These are phyloP conservation scores for Hortiboletus flavorubellus DNA, from an alignment of 768 basidiomycete genomes.

Conservation along the genomic window DNA sequence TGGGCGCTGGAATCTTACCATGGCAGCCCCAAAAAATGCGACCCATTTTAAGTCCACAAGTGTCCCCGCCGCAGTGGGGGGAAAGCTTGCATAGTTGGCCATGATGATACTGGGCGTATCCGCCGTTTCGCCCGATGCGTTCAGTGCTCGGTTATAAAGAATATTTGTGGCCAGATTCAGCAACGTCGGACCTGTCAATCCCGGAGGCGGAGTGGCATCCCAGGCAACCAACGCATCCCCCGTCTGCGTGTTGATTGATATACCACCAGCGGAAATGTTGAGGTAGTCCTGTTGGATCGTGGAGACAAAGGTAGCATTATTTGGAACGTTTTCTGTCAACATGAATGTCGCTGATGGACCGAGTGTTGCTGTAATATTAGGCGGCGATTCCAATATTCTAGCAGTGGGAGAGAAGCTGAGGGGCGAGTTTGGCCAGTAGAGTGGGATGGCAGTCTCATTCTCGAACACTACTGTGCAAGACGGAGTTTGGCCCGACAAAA, in stretches of 20 bases:
- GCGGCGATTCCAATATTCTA: constrained; percentile 50
- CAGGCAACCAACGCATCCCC: constrained; percentile 62
- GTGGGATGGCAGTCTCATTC: constrained; percentile 37
- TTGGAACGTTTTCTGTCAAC: constrained; percentile 39
- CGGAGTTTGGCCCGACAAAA: constrained; percentile 48
- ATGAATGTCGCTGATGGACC: constrained; percentile 40
- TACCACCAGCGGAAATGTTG: constrained; percentile 61
- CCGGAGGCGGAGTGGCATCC: constrained; percentile 61
- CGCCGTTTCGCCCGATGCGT: constrained; percentile 40
- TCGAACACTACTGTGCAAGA: constrained; percentile 46
- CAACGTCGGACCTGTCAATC: constrained; percentile 54
- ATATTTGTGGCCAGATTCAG: constrained; percentile 69
- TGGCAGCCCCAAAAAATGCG: constrained; percentile 67
- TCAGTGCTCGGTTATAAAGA: constrained; percentile 60
- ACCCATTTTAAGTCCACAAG: constrained; percentile 69
- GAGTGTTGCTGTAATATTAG: constrained; percentile 45
- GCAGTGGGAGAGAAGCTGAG: constrained; percentile 33
- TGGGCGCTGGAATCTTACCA: constrained; percentile 43
- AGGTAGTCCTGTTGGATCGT: constrained; percentile 49
- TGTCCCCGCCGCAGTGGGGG: constrained; percentile 47
- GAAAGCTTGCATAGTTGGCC: constrained; percentile 57
- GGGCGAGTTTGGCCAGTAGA: constrained; percentile 55
- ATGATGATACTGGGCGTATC: constrained; percentile 49
- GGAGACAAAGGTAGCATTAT: constrained; percentile 59
- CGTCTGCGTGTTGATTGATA: constrained; percentile 55